These are phyloP conservation scores for Pythium dissotocum DNA, from an alignment of 352 stramenopile species.

Conservation along the genomic window DNA sequence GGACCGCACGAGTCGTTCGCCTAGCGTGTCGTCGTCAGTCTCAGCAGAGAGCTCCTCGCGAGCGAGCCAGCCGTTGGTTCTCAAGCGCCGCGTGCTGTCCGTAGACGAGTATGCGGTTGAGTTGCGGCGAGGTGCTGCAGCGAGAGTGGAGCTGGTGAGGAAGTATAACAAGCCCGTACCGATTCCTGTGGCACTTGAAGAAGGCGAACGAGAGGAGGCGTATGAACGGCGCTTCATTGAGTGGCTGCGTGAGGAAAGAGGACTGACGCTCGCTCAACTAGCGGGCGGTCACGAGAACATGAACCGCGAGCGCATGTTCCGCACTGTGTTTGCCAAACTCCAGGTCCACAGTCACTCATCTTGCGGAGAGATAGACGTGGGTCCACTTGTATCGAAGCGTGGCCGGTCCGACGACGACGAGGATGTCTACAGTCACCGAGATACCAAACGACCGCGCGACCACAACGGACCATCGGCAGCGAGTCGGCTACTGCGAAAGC, in stretches of 20 bases:
- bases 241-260: neutral
- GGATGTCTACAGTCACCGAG: neutral
- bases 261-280: neutral
- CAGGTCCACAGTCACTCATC: neutral
- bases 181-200: neutral
- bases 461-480: neutral
- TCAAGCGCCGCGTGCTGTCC: constrained; percentile 1
- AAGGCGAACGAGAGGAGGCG: neutral
- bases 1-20: neutral
- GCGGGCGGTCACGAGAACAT: neutral
- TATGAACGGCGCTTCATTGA: neutral
- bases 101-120: neutral
- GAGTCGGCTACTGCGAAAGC: neutral
- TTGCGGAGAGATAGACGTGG: neutral
- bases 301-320: neutral
- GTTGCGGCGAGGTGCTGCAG: neutral
- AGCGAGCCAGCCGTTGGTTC: neutral
- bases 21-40: neutral
- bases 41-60: neutral
- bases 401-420: neutral
- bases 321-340: neutral
- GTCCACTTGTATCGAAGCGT: neutral
- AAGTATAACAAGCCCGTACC: neutral
- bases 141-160: neutral
- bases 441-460: neutral